Conservation (phyloP, 768 basidiomycete genomes). For the Pulveroboletus frians region DNA sequence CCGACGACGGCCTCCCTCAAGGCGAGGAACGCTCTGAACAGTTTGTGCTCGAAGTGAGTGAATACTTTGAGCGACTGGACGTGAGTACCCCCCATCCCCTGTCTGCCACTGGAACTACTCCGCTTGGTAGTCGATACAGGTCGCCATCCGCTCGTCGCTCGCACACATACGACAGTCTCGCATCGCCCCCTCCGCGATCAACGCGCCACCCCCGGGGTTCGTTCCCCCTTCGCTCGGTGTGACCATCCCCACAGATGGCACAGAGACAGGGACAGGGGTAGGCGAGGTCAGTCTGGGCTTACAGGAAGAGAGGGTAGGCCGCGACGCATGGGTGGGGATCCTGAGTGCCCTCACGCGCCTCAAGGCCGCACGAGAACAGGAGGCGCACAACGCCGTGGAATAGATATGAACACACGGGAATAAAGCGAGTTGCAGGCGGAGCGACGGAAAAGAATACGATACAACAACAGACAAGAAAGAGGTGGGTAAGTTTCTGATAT, state of each 20-base stretch:
- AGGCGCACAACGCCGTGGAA: conserved; percentile 13
- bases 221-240: conserved; percentile 77
- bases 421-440: conserved; percentile 6
- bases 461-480: background rate
- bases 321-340: conserved; percentile 75
- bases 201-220: conserved; percentile 67
- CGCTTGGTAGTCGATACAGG: conserved; percentile 59
- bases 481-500: conserved; percentile 22
- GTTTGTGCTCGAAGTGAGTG: conserved; percentile 79
- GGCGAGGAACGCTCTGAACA: conserved; percentile 82
- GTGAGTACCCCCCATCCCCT: conserved; percentile 32
- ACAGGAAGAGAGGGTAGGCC: conserved; percentile 71
- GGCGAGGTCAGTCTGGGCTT: conserved; percentile 50
- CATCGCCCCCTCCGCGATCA: conserved; percentile 85
- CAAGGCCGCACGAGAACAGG: conserved; percentile 41
- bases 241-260: conserved; percentile 47
- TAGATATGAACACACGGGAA: conserved; percentile 20
- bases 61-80: conserved; percentile 80
- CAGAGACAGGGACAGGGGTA: conserved; percentile 7
- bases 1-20: conserved; percentile 64
- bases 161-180: conserved; percentile 79
- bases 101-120: background rate
- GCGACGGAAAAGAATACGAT: conserved; percentile 6
- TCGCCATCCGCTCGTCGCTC: conserved; percentile 68
- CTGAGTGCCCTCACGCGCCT: conserved; percentile 61